phyloP scores from a whole-genome alignment of 495 filamentous ascomycete genomes.

The Entonaema liquescens region DNA sequence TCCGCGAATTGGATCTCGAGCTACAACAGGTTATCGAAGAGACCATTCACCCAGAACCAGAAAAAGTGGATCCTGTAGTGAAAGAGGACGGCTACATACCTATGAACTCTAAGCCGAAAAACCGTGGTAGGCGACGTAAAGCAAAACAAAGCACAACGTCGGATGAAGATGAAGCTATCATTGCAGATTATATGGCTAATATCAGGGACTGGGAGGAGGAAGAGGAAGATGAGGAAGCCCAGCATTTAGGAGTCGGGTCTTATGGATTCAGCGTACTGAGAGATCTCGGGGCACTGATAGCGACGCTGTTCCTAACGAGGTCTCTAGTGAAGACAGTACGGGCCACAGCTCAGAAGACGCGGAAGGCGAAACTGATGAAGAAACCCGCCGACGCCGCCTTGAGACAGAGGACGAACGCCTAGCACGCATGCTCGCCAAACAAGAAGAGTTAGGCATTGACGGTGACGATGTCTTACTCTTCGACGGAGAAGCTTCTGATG shows the following conservation, averaged over 20 bases:
- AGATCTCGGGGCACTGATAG: conserved; percentile 60
- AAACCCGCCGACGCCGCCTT: conserved; percentile 44
- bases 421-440: conserved; percentile 68
- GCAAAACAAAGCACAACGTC: not conserved
- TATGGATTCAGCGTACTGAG: conserved; percentile 46
- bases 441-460: conserved; percentile 71
- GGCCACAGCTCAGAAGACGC: conserved; percentile 36
- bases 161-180: conserved; percentile 63
- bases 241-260: conserved; percentile 24
- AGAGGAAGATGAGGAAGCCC: conserved; percentile 45
- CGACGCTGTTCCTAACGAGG: conserved; percentile 38
- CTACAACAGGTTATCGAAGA: conserved; percentile 21
- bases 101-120: conserved; percentile 12
- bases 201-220: conserved; percentile 58
- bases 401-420: conserved; percentile 64
- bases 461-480: conserved; percentile 66
- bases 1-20: conserved; percentile 23
- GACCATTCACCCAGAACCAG: conserved; percentile 1
- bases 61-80: not conserved
- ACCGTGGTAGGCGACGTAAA: conserved; percentile 11
- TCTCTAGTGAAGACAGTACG: conserved; percentile 30
- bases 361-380: conserved; percentile 41
- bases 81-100: conserved; percentile 31
- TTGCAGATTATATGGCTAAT: conserved; percentile 83
- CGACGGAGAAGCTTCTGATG: conserved; percentile 45